These are phyloP conservation scores for Candida tallmaniae DNA, from an alignment of 805 yeast genomes.

Conservation along the genomic window DNA sequence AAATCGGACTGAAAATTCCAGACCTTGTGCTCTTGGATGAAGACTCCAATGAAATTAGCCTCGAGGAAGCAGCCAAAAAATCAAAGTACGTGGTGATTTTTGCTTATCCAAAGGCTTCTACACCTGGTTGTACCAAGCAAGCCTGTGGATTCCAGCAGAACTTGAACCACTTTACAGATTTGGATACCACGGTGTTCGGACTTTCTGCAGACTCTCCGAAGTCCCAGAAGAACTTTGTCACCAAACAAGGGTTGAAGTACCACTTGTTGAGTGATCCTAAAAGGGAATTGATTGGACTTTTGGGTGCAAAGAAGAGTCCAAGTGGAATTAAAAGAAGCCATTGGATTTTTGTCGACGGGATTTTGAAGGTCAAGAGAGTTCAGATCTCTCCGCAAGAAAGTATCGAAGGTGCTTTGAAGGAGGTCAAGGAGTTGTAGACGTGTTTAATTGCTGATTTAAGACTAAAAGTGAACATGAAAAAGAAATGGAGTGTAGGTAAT, in stretches of 20 bases:
- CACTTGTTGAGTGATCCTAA: conserved; percentile 74
- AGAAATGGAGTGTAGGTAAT: too few relatives aligned
- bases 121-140: conserved; percentile 96
- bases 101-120: conserved; percentile 88
- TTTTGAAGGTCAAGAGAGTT: conserved; percentile 49
- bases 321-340: conserved; percentile 83
- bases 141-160: conserved; percentile 82
- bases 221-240: conserved; percentile 71
- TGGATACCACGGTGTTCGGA: conserved; percentile 66
- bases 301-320: conserved; percentile 84
- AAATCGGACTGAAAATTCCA: conserved; percentile 65
- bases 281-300: conserved; percentile 57
- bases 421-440: conserved; percentile 39
- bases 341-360: conserved; percentile 82
- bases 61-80: conserved; percentile 25
- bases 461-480: too few relatives aligned
- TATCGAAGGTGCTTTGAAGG: conserved; percentile 53
- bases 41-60: conserved; percentile 51
- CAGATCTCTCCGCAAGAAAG: conserved; percentile 53
- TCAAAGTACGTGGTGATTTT: conserved; percentile 36
- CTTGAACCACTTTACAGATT: conserved; percentile 44
- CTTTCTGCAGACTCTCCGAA: conserved; percentile 77
- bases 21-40: conserved; percentile 62
- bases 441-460: too few relatives aligned
- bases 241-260: conserved; percentile 69